Conservation (phyloP, 108 stramenopile genomes). For the Fragilaria crotonensis region DNA sequence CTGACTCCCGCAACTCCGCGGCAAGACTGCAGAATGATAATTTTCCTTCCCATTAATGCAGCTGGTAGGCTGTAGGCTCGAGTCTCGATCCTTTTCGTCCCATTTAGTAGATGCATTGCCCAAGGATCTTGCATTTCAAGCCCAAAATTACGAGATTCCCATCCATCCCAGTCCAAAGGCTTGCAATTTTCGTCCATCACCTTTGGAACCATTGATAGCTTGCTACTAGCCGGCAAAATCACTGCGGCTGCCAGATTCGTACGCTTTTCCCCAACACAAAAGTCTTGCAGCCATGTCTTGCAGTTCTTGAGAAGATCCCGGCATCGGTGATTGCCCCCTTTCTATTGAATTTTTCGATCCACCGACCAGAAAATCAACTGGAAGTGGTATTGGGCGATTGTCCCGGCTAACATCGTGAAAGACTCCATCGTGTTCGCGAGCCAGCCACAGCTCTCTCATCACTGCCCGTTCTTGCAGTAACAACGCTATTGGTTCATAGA, state of each 20-base stretch:
- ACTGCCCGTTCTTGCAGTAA: slow-evolving; percentile 35
- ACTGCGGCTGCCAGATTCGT: slow-evolving; percentile 4
- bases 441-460: slow-evolving; percentile 34
- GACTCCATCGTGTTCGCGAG: slow-evolving; percentile 42
- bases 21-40: slow-evolving; percentile 53
- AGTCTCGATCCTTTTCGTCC: slow-evolving; percentile 65
- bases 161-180: slow-evolving; percentile 23
- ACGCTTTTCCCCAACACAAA: slow-evolving; percentile 21
- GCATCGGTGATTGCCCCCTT: slow-evolving; percentile 26
- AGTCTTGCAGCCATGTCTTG: slow-evolving; percentile 16
- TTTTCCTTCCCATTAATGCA: slow-evolving; percentile 35
- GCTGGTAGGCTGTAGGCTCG: slow-evolving; percentile 55
- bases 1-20: slow-evolving; percentile 40
- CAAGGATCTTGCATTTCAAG: slow-evolving; percentile 75
- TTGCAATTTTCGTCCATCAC: slow-evolving; percentile 10
- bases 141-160: slow-evolving; percentile 27
- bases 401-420: slow-evolving; percentile 23
- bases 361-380: slow-evolving; percentile 21
- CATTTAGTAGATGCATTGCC: slow-evolving; percentile 36
- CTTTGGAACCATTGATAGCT: slow-evolving; percentile 2
- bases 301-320: slow-evolving; percentile 16
- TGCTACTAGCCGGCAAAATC: no score
- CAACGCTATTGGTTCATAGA: slow-evolving; percentile 35
- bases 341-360: background rate
- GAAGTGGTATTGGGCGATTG: slow-evolving; percentile 34